phyloP scores from a whole-genome alignment of 2,329 filamentous ascomycete genomes.

The Hansfordia pulvinata region DNA sequence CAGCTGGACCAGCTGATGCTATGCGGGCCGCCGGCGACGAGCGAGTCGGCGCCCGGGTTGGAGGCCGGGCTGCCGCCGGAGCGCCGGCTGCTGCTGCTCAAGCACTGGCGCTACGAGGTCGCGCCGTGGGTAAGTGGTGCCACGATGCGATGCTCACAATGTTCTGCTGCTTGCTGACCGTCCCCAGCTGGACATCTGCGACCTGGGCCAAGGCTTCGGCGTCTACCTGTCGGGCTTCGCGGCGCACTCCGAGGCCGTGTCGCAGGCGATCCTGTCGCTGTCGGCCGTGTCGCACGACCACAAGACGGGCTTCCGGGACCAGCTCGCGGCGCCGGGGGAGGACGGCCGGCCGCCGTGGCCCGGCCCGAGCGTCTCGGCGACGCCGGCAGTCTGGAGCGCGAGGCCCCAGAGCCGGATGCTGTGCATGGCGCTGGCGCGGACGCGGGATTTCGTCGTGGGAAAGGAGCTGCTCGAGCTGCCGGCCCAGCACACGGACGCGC shows the following conservation, averaged over 20 bases:
- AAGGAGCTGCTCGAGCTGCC: too few relatives aligned
- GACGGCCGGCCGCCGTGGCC: too few relatives aligned
- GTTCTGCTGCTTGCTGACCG: neutral
- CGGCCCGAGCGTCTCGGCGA: too few relatives aligned
- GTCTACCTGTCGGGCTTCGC: constrained; percentile 19
- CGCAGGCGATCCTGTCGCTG: constrained; percentile 13
- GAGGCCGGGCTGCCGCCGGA: constrained; percentile 3
- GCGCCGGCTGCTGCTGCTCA: constrained; percentile 16
- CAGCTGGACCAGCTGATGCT: neutral
- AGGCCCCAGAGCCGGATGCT: too few relatives aligned
- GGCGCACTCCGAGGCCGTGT: constrained; percentile 10
- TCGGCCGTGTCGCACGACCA: constrained; percentile 1
- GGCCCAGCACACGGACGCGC: too few relatives aligned
- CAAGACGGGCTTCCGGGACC: too few relatives aligned
- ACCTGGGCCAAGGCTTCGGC: constrained; percentile 24
- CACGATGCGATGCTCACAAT: neutral
- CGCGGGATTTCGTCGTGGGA: too few relatives aligned
- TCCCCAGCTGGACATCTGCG: constrained; percentile 26
- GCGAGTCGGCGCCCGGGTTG: neutral
- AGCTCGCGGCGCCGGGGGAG: too few relatives aligned
- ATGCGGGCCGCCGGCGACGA: neutral
- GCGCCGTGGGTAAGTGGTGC: constrained; percentile 26
- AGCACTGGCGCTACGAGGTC: constrained; percentile 29
- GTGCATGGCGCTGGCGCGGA: too few relatives aligned
- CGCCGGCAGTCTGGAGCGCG: too few relatives aligned